A percentile compares a stretch with the other conserved stretches of the same genome.
phyloP scores from a whole-genome alignment of 352 stramenopile genomes.

The Pythium grandisporangium region DNA sequence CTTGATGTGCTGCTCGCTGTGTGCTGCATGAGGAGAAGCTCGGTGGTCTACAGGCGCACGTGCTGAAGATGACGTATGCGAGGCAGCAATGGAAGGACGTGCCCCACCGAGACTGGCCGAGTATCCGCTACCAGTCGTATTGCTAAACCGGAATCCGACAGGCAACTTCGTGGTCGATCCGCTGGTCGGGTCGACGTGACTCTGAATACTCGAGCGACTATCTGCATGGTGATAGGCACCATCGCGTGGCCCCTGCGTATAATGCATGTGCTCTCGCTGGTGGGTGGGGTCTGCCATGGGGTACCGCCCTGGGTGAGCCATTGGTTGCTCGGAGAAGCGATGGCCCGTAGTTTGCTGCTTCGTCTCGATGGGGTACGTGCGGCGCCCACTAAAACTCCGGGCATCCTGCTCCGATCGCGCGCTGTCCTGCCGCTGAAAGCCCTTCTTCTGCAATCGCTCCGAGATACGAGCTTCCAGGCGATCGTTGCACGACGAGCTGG shows the following conservation, averaged over 20 bases:
- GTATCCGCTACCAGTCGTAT: neutral
- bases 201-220: neutral
- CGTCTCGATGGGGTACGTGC: slow-evolving; percentile 59
- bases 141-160: neutral
- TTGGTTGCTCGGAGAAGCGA: slow-evolving; percentile 27
- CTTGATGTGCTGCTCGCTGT: slow-evolving; percentile 19
- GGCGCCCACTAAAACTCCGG: slow-evolving; percentile 33
- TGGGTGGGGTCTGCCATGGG: neutral
- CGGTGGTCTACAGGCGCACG: neutral
- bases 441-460: slow-evolving; percentile 24
- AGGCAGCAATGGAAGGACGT: too few relatives aligned
- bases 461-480: slow-evolving; percentile 62
- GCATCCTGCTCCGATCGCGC: slow-evolving; percentile 11
- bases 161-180: neutral
- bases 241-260: neutral
- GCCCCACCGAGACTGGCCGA: neutral
- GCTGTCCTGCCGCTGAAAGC: slow-evolving; percentile 19
- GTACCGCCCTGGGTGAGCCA: neutral
- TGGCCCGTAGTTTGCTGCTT: slow-evolving; percentile 32
- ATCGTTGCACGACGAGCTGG: slow-evolving; percentile 21
- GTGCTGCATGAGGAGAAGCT: neutral
- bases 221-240: too few relatives aligned
- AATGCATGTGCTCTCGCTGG: neutral
- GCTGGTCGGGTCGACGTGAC: neutral
- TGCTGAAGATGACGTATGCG: too few relatives aligned